phyloP scores from a whole-genome alignment of 169 alveolate species.

The Babesia sp. region DNA sequence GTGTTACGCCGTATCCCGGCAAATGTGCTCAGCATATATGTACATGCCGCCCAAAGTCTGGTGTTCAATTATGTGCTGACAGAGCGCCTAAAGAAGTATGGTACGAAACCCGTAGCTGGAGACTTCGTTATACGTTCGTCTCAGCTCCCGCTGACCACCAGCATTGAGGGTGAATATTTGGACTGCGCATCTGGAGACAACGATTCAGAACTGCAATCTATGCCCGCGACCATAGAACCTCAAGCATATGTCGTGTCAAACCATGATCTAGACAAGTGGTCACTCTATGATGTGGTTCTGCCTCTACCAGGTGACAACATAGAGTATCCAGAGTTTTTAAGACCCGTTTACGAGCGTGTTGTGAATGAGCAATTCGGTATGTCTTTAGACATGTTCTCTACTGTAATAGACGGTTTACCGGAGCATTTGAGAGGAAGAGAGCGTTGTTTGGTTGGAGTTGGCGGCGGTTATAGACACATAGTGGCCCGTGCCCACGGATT shows the following conservation, averaged over 20 bases:
- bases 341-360: conserved; percentile 28
- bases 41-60: conserved; percentile 92
- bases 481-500: conserved; percentile 50
- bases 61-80: conserved; percentile 85
- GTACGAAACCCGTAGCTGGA: conserved; percentile 76
- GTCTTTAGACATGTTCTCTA: conserved; percentile 37
- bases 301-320: conserved; percentile 89
- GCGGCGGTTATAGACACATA: conserved; percentile 59
- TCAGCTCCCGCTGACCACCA: conserved; percentile 18
- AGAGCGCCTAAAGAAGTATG: conserved; percentile 86
- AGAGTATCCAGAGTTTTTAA: conserved; percentile 46
- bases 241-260: conserved; percentile 68
- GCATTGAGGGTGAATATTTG: conserved; percentile 13
- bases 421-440: conserved; percentile 20
- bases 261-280: conserved; percentile 78
- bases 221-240: conserved; percentile 42
- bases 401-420: conserved; percentile 17
- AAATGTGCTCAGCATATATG: conserved; percentile 83
- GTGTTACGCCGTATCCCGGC: conserved; percentile 81
- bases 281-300: conserved; percentile 86
- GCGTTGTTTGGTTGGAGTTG: conserved; percentile 48
- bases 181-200: background rate
- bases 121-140: conserved; percentile 69
- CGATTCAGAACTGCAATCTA: background rate
- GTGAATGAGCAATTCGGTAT: conserved; percentile 40